Evolutionary conservation across 768 basidiomycete species (phyloP), one percentile per base, ranked within the genome.

Genomic region (Rubroboletus pulcherrimus): DNA sequence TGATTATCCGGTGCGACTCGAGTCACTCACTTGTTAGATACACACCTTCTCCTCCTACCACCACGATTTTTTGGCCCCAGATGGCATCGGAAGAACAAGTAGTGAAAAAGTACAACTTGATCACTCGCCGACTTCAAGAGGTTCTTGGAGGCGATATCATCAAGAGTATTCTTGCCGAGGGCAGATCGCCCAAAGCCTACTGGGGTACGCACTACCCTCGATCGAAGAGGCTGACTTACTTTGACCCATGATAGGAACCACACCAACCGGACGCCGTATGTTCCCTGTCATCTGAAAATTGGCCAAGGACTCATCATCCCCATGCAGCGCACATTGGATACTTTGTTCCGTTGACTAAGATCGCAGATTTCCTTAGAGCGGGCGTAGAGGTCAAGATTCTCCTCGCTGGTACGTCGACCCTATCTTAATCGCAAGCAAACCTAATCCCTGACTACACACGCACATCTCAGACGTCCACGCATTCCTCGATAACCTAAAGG

Each of bases 401-500:
- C 10, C 79, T 94, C 8, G 92, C 92, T 63, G 91, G 91, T 83
- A 62, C 55, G 74, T 59, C 42, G 4, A 34, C 39, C 4, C 15
- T 8, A 24, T 14, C 33, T 24, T 6, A 3, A 54, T 49, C 19
- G 9, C 50, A 3, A 6, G 19, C 1, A 14, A n/a, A 15, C 4
- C 2, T 7, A 11, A 41, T 21, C 10, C 9, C 14, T 41, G 29
- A 48, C 21, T 5, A 30, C 56, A 19, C 48, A 35, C 63, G 2
- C 48, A 33, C 45, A 37, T 39, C 26, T 5, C 67, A 91, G 93
- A 97, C 68, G 83, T 98, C 14, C 97, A 98, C 64, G 97, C 94
- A 7, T 98, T 98, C 78, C 83, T 99, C 45, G 97, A 99, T 70
- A 97, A 98, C 67, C 77, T 95, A 63, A 99, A 99, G 73, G 95